Evolutionary conservation across 1,284 basidiomycete species (phyloP), one percentile per base, ranked within the genome.

Genomic region (Puccinia novopanici): DNA sequence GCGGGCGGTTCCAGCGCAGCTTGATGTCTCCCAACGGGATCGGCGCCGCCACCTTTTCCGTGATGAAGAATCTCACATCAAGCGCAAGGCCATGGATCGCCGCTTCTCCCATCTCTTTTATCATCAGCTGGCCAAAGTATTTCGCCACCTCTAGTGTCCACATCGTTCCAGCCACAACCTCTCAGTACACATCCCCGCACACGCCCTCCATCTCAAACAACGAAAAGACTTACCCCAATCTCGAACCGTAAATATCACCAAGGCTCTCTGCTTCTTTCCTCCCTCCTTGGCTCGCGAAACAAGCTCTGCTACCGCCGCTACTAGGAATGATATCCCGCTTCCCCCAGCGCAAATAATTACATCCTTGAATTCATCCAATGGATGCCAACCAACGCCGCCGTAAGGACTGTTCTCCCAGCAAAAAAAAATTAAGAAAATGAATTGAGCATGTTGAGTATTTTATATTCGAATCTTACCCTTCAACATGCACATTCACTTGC

Each of bases 1-100:
- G 55, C 17, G 78, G 78, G 24, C 78, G 68, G n/a, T 54, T 59
- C 71, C 70, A 80, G 37, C 55, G 52, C 17, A 80, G 17, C 34
- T 80, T 71, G 19, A 80, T 67, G 12, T 71, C 77, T 1, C 54
- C 55, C 24, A 72, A 19, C 0, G 78, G 52, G 24, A 48, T 27
- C 10, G 59, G 59, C n/a, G 22, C n/a, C 17, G 65, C 52, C n/a
- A 72, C 71, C 55, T 80, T 61, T 67, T 45, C 13, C 8, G 78
- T 80, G 22, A 80, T 50, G 68, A 73, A 80, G 67, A 80, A 54
- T 50, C 59, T 61, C 0, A 80, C 42, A 67, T 80, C 71, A 42
- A 80, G 37, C 17, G 55, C 40, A 42, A 80, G 71, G 24, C 78
- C 71, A 57, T 42, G 65, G 13, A 30, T 40, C 13, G 12, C 27